Percentiles rank a stretch among this genome's conserved stretches.
These are phyloP conservation scores for Dysphania ambrosioides DNA, from an alignment of 148 eudicot species.

Conservation along the genomic window DNA sequence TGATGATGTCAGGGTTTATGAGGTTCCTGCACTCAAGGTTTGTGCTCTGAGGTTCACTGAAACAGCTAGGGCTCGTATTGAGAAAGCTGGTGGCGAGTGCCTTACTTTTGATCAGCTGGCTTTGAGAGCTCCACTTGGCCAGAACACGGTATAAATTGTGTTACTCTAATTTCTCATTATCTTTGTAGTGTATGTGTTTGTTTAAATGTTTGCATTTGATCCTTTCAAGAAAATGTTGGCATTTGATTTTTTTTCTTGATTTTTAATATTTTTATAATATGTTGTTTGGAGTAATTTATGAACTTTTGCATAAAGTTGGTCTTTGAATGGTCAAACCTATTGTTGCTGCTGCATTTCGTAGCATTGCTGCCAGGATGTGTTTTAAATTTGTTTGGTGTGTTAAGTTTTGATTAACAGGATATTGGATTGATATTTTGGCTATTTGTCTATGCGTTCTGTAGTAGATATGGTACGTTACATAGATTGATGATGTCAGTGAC, in stretches of 20 bases:
- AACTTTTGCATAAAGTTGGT: background rate
- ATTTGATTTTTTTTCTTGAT: too few species aligned
- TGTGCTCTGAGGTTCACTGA: constrained; percentile 84
- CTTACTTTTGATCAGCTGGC: constrained; percentile 88
- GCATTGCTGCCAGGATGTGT: background rate
- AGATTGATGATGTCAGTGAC: too few species aligned
- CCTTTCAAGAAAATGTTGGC: too few species aligned
- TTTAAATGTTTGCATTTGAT: background rate
- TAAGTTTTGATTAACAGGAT: background rate
- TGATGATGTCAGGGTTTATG: constrained; percentile 61
- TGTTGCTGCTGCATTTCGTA: background rate
- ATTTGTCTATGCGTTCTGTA: too few species aligned
- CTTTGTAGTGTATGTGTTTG: background rate
- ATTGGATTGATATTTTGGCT: too few species aligned
- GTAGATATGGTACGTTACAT: too few species aligned
- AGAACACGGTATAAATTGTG: constrained; percentile 70
- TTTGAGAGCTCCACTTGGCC: constrained; percentile 94
- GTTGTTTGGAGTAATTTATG: background rate
- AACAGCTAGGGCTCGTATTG: constrained; percentile 88
- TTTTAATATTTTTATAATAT: background rate
- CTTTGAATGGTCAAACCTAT: background rate
- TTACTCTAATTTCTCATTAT: background rate
- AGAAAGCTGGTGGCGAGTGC: constrained; percentile 91
- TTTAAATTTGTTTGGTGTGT: background rate
- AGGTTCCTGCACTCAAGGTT: constrained; percentile 70